phyloP scores from a whole-genome alignment of 768 basidiomycete genomes.

The Trametes sanguinea region DNA sequence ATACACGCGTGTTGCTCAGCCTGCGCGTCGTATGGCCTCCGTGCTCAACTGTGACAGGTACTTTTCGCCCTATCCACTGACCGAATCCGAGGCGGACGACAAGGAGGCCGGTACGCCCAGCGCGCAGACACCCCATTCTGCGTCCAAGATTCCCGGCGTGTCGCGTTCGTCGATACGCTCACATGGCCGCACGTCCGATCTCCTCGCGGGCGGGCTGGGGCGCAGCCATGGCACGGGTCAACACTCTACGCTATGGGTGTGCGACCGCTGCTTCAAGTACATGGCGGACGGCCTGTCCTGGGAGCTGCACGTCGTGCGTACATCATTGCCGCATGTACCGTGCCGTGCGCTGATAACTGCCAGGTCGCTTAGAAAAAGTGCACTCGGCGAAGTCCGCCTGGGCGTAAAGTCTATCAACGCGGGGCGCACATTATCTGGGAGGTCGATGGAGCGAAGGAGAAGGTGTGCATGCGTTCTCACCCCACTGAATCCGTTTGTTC shows the following conservation, averaged over 20 bases:
- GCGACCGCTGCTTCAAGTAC: conserved; percentile 96
- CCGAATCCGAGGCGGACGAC: conserved; percentile 66
- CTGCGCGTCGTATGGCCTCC: background rate
- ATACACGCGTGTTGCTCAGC: background rate
- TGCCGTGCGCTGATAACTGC: conserved; percentile 8
- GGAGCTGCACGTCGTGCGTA: conserved; percentile 65
- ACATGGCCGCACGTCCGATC: conserved; percentile 73
- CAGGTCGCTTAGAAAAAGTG: conserved; percentile 56
- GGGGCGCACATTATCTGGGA: conserved; percentile 94
- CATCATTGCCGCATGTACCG: conserved; percentile 20
- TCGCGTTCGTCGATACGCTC: conserved; percentile 54
- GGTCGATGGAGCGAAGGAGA: conserved; percentile 85
- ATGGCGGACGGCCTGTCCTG: conserved; percentile 74
- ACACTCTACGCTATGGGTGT: conserved; percentile 72
- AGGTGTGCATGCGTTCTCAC: conserved; percentile 50
- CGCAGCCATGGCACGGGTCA: conserved; percentile 48
- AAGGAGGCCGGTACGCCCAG: conserved; percentile 25
- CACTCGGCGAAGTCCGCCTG: conserved; percentile 72
- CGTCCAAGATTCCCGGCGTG: conserved; percentile 46
- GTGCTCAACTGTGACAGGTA: conserved; percentile 55
- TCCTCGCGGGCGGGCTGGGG: conserved; percentile 64
- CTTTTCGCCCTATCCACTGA: conserved; percentile 88
- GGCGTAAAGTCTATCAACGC: conserved; percentile 85
- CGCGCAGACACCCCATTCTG: conserved; percentile 19
- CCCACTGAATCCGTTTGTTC: background rate